These are phyloP conservation scores for Jatropha curcas DNA, from an alignment of 345 rosid species.

Conservation along the genomic window DNA sequence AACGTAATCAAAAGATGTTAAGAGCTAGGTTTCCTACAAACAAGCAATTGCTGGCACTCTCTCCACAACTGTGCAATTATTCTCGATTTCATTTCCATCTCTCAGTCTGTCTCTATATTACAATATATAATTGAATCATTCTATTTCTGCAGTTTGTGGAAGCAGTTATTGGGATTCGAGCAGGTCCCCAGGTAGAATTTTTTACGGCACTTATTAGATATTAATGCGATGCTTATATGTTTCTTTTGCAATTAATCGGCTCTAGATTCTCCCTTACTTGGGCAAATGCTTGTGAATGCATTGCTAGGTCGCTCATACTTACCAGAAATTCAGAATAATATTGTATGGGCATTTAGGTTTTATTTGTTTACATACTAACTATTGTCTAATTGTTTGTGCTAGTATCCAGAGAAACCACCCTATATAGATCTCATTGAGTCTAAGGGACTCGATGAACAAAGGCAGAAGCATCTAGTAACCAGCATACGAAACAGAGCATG, in stretches of 20 bases:
- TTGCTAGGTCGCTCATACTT: neutral
- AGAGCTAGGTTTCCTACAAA: neutral
- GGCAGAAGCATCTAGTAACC: slow-evolving; percentile 58
- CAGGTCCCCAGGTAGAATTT: slow-evolving; percentile 53
- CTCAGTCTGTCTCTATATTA: neutral
- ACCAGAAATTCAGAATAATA: too few species aligned
- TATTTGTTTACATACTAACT: neutral
- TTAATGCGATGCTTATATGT: neutral
- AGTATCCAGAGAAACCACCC: slow-evolving; percentile 88
- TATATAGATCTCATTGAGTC: slow-evolving; percentile 59
- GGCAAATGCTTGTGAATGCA: neutral
- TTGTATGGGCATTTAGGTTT: neutral
- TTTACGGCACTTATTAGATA: neutral
- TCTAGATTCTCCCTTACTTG: neutral
- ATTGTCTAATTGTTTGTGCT: slow-evolving; percentile 12
- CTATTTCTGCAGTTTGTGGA: slow-evolving; percentile 72
- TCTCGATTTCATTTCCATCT: neutral
- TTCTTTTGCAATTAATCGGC: neutral
- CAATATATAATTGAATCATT: neutral
- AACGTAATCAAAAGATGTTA: neutral
- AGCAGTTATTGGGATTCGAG: slow-evolving; percentile 64
- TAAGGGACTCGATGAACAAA: slow-evolving; percentile 80
- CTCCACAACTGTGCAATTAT: neutral
- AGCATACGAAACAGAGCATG: slow-evolving; percentile 55
- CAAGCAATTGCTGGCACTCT: neutral